Evolutionary conservation across 2,329 filamentous ascomycete species (phyloP).

Genomic region (Aspergillus sp.): DNA sequence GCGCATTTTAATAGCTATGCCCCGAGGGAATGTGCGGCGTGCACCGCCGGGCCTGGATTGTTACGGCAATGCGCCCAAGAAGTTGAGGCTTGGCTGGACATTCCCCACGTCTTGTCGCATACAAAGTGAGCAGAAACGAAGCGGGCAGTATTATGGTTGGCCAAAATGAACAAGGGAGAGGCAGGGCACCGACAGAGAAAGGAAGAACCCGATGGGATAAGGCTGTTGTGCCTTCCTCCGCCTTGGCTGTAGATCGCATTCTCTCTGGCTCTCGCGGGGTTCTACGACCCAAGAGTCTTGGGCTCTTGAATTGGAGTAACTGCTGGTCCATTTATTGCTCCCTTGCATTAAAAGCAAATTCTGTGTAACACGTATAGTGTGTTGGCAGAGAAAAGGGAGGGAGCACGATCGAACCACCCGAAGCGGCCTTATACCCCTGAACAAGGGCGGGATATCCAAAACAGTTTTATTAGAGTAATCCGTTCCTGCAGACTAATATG

Average conservation of each 20-base stretch:
- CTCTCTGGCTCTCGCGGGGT: background rate
- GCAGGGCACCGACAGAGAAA: too few relatives aligned
- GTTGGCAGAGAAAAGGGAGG: too few relatives aligned
- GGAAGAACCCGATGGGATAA: too few relatives aligned
- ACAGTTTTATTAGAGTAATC: background rate
- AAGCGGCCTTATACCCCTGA: background rate
- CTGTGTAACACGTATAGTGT: too few relatives aligned
- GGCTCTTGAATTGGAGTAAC: too few relatives aligned
- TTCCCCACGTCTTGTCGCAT: background rate
- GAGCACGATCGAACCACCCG: too few relatives aligned
- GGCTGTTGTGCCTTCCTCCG: background rate
- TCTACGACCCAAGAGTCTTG: background rate
- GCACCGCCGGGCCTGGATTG: background rate
- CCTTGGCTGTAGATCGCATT: constrained; percentile 10
- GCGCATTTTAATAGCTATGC: too few relatives aligned
- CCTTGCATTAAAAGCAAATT: too few relatives aligned
- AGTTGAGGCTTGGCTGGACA: background rate
- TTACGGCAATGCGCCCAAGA: background rate
- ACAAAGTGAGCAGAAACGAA: too few relatives aligned
- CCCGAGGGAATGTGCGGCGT: background rate
- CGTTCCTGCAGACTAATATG: background rate
- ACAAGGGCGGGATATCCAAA: background rate
- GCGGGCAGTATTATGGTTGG: background rate
- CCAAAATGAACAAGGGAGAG: background rate
- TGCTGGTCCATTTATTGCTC: too few relatives aligned